Conservation (phyloP, 306 rosid species). For the Prunus fruticosa region DNA sequence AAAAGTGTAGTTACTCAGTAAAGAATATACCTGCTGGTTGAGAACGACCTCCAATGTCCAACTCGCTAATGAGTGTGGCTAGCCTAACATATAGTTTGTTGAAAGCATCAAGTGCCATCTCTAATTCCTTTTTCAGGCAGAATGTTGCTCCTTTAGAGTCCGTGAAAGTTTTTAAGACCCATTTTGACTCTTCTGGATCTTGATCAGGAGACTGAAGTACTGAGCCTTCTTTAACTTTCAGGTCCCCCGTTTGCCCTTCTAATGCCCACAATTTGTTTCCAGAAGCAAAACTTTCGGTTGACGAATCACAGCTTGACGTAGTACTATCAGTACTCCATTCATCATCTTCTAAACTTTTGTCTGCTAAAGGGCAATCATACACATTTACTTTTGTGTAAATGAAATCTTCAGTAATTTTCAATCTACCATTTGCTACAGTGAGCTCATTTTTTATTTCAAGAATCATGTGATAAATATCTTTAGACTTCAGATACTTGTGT, state of each 20-base stretch:
- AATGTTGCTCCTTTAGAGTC: conserved; percentile 23
- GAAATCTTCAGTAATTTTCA: conserved; percentile 48
- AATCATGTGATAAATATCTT: conserved; percentile 31
- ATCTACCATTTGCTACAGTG: conserved; percentile 40
- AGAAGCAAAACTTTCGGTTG: conserved; percentile 46
- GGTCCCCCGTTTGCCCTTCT: conserved; percentile 22
- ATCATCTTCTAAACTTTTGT: conserved; percentile 40
- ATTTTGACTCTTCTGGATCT: conserved; percentile 31
- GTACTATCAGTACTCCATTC: conserved; percentile 58
- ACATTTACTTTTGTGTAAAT: conserved; percentile 30
- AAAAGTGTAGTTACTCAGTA: conserved; percentile 12
- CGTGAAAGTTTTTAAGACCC: conserved; percentile 22
- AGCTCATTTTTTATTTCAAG: conserved; percentile 53
- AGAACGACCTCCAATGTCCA: conserved; percentile 32
- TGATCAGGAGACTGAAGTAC: conserved; percentile 27
- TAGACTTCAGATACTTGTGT: conserved; percentile 23
- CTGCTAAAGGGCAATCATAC: conserved; percentile 22
- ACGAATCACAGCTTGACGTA: conserved; percentile 51
- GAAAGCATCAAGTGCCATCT: conserved; percentile 40
- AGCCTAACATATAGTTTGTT: conserved; percentile 38
- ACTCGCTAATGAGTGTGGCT: conserved; percentile 36
- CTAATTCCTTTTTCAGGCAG: conserved; percentile 57
- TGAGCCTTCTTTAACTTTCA: conserved; percentile 29
- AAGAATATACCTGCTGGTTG: conserved; percentile 47
- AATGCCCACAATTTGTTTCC: conserved; percentile 19